Evolutionary conservation across 2,329 filamentous ascomycete species (phyloP).

Genomic region (Amesomyces nigricolor): DNA sequence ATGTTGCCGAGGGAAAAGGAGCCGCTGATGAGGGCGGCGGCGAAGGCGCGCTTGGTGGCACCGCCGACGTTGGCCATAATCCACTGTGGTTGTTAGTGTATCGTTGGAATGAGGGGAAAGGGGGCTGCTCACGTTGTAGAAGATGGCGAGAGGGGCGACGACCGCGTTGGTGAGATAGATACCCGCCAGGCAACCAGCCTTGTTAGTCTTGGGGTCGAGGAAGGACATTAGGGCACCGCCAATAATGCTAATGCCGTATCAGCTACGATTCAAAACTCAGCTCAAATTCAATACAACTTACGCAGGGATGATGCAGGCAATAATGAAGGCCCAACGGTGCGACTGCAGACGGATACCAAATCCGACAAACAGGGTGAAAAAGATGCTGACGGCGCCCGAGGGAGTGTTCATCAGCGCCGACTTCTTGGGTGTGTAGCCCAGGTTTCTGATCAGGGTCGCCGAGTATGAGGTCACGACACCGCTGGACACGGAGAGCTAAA

Average conservation of each 20-base stretch:
- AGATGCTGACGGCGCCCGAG: slow-evolving; percentile 47
- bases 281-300: slow-evolving; percentile 24
- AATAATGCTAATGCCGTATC: slow-evolving; percentile 33
- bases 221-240: slow-evolving; percentile 51
- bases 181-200: slow-evolving; percentile 42
- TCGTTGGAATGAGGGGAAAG: background rate
- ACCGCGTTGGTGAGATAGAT: slow-evolving; percentile 49
- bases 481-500: slow-evolving; percentile 43
- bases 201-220: slow-evolving; percentile 38
- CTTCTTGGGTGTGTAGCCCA: slow-evolving; percentile 41
- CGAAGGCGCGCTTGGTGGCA: slow-evolving; percentile 48
- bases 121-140: slow-evolving; percentile 37
- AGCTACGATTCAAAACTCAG: background rate
- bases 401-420: slow-evolving; percentile 52
- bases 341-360: slow-evolving; percentile 41
- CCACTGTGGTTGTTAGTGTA: slow-evolving; percentile 31
- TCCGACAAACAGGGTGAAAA: slow-evolving; percentile 45
- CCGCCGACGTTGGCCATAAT: slow-evolving; percentile 48
- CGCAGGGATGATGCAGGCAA: slow-evolving; percentile 44
- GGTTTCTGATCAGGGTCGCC: slow-evolving; percentile 44
- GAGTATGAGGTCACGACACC: slow-evolving; percentile 53
- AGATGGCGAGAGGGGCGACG: slow-evolving; percentile 40
- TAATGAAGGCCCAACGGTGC: slow-evolving; percentile 46
- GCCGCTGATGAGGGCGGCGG: slow-evolving; percentile 43
- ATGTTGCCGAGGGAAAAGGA: slow-evolving; percentile 51